Evolutionary conservation across 2,329 filamentous ascomycete genomes (phyloP).

Genomic region (Aureobasidium lini): DNA sequence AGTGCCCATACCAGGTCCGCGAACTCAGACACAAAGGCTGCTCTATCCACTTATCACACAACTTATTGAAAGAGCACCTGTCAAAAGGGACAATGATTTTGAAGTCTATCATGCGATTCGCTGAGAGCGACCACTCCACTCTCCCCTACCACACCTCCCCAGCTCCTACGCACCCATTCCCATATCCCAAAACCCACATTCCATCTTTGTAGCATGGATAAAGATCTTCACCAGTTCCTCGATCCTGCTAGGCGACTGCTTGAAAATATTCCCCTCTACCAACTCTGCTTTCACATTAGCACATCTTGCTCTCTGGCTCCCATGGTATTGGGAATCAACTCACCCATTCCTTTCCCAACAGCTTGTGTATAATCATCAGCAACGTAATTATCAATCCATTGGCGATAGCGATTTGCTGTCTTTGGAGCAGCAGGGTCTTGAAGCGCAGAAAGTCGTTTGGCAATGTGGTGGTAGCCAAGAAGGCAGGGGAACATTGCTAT

Average conservation of each 20-base stretch:
- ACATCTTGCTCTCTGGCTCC: background rate
- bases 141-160: background rate
- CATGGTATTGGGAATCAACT: conserved; percentile 21
- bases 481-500: conserved; percentile 79
- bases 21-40: too few species aligned
- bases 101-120: too few species aligned
- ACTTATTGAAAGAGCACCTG: too few species aligned
- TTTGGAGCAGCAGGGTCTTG: conserved; percentile 38
- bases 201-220: conserved; percentile 77
- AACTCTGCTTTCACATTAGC: conserved; percentile 44
- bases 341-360: conserved; percentile 63
- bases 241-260: conserved; percentile 65
- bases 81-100: too few species aligned
- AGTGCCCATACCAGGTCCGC: too few species aligned
- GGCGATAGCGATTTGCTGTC: conserved; percentile 57
- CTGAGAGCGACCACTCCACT: too few species aligned
- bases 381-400: conserved; percentile 86
- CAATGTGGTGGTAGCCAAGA: conserved; percentile 80
- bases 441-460: conserved; percentile 59
- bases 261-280: conserved; percentile 65
- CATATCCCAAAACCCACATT: conserved; percentile 71
- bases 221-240: conserved; percentile 82
- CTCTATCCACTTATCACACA: too few species aligned
- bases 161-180: conserved; percentile 31
- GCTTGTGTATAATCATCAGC: conserved; percentile 70